These are phyloP conservation scores for Nowakowskiella sp. DNA, from an alignment of 192 early-diverging fungal genomes.

Conservation along the genomic window DNA sequence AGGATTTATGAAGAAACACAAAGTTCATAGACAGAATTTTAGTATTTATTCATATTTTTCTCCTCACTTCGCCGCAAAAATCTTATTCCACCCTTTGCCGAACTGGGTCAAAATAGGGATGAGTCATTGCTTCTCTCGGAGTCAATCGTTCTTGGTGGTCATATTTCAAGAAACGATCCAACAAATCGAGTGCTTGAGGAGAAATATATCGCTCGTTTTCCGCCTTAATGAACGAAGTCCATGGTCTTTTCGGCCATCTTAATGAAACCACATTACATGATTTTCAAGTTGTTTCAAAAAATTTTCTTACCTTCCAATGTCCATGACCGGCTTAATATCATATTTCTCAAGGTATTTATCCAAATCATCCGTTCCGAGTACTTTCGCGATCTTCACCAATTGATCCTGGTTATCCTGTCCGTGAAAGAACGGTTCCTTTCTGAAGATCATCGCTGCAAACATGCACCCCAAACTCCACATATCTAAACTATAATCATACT, in stretches of 20 bases:
- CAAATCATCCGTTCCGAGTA: conserved; percentile 94
- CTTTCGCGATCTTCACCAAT: conserved; percentile 96
- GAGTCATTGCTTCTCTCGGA: conserved; percentile 80
- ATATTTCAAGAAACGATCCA: conserved; percentile 85
- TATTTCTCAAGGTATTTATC: conserved; percentile 92
- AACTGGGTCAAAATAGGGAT: conserved; percentile 76
- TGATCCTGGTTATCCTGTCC: conserved; percentile 98
- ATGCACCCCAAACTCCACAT: conserved; percentile 99
- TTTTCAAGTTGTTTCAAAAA: conserved; percentile 1
- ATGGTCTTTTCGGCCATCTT: conserved; percentile 81
- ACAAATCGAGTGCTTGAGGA: conserved; percentile 77
- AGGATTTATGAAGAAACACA: no score
- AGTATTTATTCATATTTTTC: no score
- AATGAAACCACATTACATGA: conserved; percentile 5
- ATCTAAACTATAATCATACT: conserved; percentile 98
- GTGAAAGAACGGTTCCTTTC: conserved; percentile 99
- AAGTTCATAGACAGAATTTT: no score
- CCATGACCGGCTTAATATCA: conserved; percentile 80
- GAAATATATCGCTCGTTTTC: conserved; percentile 81
- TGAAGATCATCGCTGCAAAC: conserved; percentile 99
- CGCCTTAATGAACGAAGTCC: conserved; percentile 72
- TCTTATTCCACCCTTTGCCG: no score
- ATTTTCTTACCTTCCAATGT: conserved; percentile 66
- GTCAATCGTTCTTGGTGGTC: conserved; percentile 88
- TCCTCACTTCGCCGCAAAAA: no score